Conservation (phyloP, 257 asterid species). For the Solanum microdontum region DNA sequence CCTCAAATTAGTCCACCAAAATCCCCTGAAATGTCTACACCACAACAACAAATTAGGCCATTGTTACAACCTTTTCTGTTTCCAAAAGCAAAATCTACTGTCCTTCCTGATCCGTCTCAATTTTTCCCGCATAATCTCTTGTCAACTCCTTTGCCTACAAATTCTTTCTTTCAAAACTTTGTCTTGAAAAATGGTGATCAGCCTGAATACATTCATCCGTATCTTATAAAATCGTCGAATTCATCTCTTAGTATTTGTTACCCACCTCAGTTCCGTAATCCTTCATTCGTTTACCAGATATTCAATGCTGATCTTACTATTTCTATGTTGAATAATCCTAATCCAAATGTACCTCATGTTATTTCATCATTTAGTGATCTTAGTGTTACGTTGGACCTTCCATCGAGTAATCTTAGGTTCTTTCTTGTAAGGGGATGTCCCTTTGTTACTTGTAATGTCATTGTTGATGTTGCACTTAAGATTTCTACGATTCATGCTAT, state of each 20-base stretch:
- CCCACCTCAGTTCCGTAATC: conserved; percentile 36
- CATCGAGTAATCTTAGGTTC: conserved; percentile 48
- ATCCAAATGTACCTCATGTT: conserved; percentile 25
- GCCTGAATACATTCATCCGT: conserved; percentile 68
- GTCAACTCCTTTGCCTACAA: conserved; percentile 59
- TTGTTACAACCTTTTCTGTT: conserved; percentile 38
- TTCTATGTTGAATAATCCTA: conserved; percentile 29
- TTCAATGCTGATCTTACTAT: conserved; percentile 49
- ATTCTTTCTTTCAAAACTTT: conserved; percentile 66
- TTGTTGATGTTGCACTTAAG: conserved; percentile 20
- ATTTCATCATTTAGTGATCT: conserved; percentile 52
- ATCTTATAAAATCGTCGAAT: conserved; percentile 40
- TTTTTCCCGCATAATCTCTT: conserved; percentile 53
- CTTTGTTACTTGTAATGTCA: conserved; percentile 46
- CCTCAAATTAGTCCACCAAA: conserved; percentile 8
- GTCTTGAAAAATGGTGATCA: conserved; percentile 68
- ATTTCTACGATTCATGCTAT: conserved; percentile 63
- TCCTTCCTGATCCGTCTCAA: conserved; percentile 62
- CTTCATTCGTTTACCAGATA: conserved; percentile 45
- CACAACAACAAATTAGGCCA: conserved; percentile 6
- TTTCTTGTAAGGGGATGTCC: conserved; percentile 73
- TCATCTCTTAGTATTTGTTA: conserved; percentile 46
- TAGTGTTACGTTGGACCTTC: conserved; percentile 54
- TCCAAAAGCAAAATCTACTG: conserved; percentile 44
- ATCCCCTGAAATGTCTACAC: conserved; percentile 22